Percentiles rank a stretch among this genome's conserved stretches.
phyloP scores from a whole-genome alignment of 2,329 filamentous ascomycete species.

The Fusarium sororula region DNA sequence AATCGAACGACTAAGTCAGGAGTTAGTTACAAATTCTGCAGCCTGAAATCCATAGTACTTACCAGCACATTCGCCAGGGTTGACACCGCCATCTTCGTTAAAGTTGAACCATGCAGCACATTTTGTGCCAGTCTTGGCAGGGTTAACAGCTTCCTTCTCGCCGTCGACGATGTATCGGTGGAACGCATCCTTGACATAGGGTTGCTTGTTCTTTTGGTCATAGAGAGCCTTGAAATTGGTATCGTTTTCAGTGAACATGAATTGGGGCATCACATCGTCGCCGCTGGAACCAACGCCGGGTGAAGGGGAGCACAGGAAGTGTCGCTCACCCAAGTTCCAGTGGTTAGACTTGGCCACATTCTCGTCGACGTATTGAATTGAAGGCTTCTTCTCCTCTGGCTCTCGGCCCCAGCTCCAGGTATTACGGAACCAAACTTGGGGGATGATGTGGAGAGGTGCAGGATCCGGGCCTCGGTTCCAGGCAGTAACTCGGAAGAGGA shows the following conservation, averaged over 20 bases:
- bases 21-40: background rate
- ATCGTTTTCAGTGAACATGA: conserved; percentile 96
- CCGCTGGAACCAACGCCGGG: conserved; percentile 82
- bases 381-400: conserved; percentile 77
- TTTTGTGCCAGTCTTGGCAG: conserved; percentile 83
- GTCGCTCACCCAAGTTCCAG: conserved; percentile 81
- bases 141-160: conserved; percentile 84
- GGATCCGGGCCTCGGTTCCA: conserved; percentile 95
- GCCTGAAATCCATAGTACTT: conserved; percentile 56
- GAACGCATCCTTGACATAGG: conserved; percentile 95
- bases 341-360: conserved; percentile 81
- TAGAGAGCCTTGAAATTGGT: conserved; percentile 86
- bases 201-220: conserved; percentile 77
- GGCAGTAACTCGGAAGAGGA: conserved; percentile 92
- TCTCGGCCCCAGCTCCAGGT: conserved; percentile 96
- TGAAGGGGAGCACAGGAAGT: conserved; percentile 86
- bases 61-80: conserved; percentile 90
- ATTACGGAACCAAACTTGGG: conserved; percentile 96
- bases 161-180: conserved; percentile 86
- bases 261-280: conserved; percentile 83
- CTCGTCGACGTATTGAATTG: conserved; percentile 72
- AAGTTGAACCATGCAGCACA: conserved; percentile 92
- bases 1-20: conserved; percentile 79
- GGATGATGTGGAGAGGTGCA: conserved; percentile 90
- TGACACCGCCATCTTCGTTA: conserved; percentile 86